Conservation (phyloP, 805 yeast genomes). For the Wickerhamiella vanderwaltii region DNA sequence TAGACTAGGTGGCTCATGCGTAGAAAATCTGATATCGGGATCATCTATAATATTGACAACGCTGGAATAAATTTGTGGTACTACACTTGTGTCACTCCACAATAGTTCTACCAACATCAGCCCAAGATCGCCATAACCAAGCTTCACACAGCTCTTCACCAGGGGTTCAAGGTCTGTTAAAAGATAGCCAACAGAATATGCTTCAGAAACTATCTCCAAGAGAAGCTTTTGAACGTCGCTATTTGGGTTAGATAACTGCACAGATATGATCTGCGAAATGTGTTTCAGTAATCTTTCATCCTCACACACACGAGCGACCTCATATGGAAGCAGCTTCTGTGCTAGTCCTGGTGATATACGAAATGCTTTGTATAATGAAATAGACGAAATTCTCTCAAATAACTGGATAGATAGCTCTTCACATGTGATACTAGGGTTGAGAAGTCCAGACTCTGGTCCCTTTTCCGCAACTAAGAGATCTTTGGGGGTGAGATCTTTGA, state of each 20-base stretch:
- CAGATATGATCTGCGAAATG: neutral
- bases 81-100: neutral
- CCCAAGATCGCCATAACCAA: neutral
- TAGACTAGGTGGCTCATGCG: conserved; percentile 1
- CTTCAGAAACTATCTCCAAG: neutral
- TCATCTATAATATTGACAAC: conserved; percentile 1
- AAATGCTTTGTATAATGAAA: neutral
- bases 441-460: neutral
- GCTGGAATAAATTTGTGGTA: neutral
- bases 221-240: neutral
- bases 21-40: conserved; percentile 3
- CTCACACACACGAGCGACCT: neutral
- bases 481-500: neutral
- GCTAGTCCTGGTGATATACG: neutral
- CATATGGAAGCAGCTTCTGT: neutral
- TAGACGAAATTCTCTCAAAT: neutral
- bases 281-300: neutral
- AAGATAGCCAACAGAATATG: neutral
- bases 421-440: neutral
- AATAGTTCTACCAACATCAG: conserved; percentile 7
- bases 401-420: conserved; percentile 1
- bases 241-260: neutral
- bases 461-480: neutral
- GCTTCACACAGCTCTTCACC: conserved; percentile 1
- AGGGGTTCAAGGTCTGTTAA: neutral